These are phyloP conservation scores for Yamadazyma endophytica DNA, from an alignment of 805 yeast genomes.

Conservation along the genomic window DNA sequence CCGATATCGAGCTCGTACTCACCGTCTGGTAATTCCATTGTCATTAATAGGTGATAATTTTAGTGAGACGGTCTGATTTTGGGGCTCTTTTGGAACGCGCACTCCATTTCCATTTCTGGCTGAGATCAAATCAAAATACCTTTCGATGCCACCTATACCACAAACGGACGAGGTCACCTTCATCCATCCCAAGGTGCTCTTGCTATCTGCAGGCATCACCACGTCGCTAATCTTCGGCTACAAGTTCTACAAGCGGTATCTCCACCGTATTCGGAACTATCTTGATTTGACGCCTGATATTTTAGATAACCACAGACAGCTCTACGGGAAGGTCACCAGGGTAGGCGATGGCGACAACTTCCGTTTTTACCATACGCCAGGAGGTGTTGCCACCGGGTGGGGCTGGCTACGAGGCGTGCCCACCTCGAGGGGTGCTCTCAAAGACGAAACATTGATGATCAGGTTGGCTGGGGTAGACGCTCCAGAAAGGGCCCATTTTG, in stretches of 20 bases:
- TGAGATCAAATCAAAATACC: too few relatives aligned
- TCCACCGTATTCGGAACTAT: conserved; percentile 30
- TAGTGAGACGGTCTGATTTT: too few relatives aligned
- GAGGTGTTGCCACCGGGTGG: conserved; percentile 88
- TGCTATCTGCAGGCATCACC: conserved; percentile 33
- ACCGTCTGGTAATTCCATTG: conserved; percentile 30
- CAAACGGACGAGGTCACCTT: conserved; percentile 15
- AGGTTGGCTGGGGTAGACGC: conserved; percentile 94
- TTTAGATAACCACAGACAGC: conserved; percentile 20
- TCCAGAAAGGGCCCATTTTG: conserved; percentile 93
- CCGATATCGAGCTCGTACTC: conserved; percentile 38
- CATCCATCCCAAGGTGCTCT: conserved; percentile 36
- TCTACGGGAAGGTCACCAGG: conserved; percentile 72
- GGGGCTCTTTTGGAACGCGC: too few relatives aligned
- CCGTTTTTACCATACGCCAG: conserved; percentile 89
- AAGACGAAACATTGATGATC: conserved; percentile 70
- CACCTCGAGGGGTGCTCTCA: conserved; percentile 38
- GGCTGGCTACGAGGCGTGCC: conserved; percentile 81
- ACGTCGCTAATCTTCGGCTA: conserved; percentile 24
- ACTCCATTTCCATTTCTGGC: too few relatives aligned
- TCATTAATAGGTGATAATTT: too few relatives aligned
- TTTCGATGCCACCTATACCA: conserved; percentile 8
- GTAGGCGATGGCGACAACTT: conserved; percentile 98
- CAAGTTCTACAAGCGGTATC: conserved; percentile 28
- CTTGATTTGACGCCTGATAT: conserved; percentile 35